These are phyloP conservation scores for Aschersonia sp. DNA, from an alignment of 2,329 filamentous ascomycete species.

Conservation along the genomic window DNA sequence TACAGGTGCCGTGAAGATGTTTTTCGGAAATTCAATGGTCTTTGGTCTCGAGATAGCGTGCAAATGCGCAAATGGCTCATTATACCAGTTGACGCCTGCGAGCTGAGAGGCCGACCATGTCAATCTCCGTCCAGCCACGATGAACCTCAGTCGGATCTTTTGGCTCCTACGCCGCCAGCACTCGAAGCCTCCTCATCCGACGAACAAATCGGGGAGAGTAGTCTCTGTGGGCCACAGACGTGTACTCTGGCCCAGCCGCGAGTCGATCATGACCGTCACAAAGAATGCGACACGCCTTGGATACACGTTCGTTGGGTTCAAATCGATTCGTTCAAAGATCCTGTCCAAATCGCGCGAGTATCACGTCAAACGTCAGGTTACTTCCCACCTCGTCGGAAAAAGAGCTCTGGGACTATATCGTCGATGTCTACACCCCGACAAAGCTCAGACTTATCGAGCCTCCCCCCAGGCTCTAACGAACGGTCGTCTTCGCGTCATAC, in stretches of 20 bases:
- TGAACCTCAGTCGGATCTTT: constrained; percentile 30
- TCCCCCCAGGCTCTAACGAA: constrained; percentile 20
- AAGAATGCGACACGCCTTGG: constrained; percentile 55
- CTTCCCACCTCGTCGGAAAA: constrained; percentile 81
- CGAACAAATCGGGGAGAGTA: constrained; percentile 6
- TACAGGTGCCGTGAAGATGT: constrained; percentile 77
- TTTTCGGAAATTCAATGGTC: constrained; percentile 75
- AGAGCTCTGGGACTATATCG: constrained; percentile 56
- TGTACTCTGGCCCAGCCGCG: too few relatives aligned
- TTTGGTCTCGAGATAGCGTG: constrained; percentile 89
- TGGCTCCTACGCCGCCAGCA: constrained; percentile 30
- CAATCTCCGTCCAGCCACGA: constrained; percentile 31
- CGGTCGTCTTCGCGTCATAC: constrained; percentile 24
- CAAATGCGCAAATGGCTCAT: constrained; percentile 70
- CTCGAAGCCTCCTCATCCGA: constrained; percentile 12
- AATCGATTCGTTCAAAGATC: constrained; percentile 51
- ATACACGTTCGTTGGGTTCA: constrained; percentile 81
- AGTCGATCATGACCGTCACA: constrained; percentile 5
- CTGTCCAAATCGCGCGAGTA: constrained; percentile 76
- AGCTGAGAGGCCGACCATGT: constrained; percentile 60
- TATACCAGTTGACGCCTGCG: constrained; percentile 80
- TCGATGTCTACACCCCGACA: constrained; percentile 52
- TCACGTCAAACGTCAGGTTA: constrained; percentile 71
- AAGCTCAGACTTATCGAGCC: constrained; percentile 44
- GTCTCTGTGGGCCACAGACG: too few relatives aligned